Evolutionary conservation across 192 early-diverging fungal species (phyloP).

Genomic region (Powellomyces hirtus): DNA sequence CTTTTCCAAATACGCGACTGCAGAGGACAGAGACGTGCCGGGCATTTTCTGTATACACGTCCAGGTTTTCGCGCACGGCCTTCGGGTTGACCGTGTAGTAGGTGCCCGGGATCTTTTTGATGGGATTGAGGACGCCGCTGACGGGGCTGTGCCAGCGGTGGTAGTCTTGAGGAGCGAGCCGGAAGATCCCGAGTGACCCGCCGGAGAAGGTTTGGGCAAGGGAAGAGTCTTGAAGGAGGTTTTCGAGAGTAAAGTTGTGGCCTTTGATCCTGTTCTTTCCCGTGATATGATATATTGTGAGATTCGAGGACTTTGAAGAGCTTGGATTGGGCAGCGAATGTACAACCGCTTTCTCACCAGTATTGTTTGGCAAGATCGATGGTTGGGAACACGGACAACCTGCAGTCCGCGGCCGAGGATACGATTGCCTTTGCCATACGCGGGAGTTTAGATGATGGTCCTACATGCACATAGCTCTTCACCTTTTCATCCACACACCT

Average conservation of each 20-base stretch:
- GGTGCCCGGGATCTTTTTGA: slow-evolving; percentile 1
- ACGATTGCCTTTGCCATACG: slow-evolving; percentile 5
- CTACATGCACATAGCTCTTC: too few species aligned
- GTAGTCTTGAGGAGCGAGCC: slow-evolving; percentile 22
- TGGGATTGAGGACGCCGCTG: not conserved
- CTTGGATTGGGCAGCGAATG: not conserved
- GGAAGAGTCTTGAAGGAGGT: not conserved
- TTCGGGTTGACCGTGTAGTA: slow-evolving; percentile 11
- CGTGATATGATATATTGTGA: too few species aligned
- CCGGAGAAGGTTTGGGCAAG: not conserved
- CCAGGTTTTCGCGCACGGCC: not conserved
- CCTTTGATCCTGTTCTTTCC: slow-evolving; percentile 21
- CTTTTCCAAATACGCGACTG: not conserved
- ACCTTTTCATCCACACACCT: not conserved
- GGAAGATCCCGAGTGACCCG: slow-evolving; percentile 12
- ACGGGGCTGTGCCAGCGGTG: slow-evolving; percentile 16
- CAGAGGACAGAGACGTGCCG: not conserved
- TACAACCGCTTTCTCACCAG: not conserved
- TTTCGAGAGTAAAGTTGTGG: not conserved
- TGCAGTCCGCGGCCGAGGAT: slow-evolving; percentile 11
- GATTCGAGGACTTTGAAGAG: too few species aligned
- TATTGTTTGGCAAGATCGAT: not conserved
- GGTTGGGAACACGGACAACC: not conserved
- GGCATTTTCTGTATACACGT: slow-evolving; percentile 12
- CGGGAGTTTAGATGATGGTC: too few species aligned